Percentiles rank a stretch among this genome's conserved stretches.
Conservation (phyloP, 805 yeast genomes). For the Nakazawaea ambrosiae region DNA sequence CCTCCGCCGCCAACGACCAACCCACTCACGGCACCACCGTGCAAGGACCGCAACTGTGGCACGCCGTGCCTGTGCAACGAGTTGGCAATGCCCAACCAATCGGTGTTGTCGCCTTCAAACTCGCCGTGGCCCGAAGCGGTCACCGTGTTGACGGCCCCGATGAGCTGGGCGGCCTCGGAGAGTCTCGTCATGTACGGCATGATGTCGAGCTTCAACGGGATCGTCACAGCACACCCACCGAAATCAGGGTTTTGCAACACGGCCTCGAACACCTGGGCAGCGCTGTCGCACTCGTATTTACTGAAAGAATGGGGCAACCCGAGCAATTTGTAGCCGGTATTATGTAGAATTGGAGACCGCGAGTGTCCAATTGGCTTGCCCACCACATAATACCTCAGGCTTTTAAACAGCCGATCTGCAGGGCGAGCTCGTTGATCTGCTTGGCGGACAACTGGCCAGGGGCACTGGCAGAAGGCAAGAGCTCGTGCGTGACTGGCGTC, state of each 20-base stretch:
- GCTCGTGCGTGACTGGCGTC: slow-evolving; percentile 78
- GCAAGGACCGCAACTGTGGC: slow-evolving; percentile 35
- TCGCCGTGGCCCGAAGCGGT: slow-evolving; percentile 42
- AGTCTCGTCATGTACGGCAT: slow-evolving; percentile 58
- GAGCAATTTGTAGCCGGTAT: slow-evolving; percentile 64
- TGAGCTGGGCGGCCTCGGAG: slow-evolving; percentile 67
- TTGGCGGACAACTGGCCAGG: slow-evolving; percentile 70
- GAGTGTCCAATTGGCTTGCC: slow-evolving; percentile 85
- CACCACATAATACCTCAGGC: slow-evolving; percentile 61
- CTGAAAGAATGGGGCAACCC: slow-evolving; percentile 73
- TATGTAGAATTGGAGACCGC: slow-evolving; percentile 83
- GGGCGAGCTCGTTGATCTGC: slow-evolving; percentile 52
- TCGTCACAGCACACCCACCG: slow-evolving; percentile 95
- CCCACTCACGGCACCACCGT: slow-evolving; percentile 42
- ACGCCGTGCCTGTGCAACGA: slow-evolving; percentile 62
- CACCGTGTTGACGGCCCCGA: slow-evolving; percentile 94
- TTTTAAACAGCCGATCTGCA: slow-evolving; percentile 56
- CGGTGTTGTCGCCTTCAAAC: slow-evolving; percentile 85
- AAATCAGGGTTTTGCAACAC: slow-evolving; percentile 45
- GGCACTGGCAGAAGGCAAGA: slow-evolving; percentile 66
- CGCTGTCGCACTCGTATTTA: slow-evolving; percentile 61
- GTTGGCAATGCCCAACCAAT: slow-evolving; percentile 82
- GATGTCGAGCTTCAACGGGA: slow-evolving; percentile 83
- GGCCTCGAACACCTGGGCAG: slow-evolving; percentile 43
- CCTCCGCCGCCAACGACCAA: slow-evolving; percentile 96